Evolutionary conservation across 108 stramenopile genomes (phyloP), one percentile per base, ranked within the genome.

Genomic region (Fragilaria radians): DNA sequence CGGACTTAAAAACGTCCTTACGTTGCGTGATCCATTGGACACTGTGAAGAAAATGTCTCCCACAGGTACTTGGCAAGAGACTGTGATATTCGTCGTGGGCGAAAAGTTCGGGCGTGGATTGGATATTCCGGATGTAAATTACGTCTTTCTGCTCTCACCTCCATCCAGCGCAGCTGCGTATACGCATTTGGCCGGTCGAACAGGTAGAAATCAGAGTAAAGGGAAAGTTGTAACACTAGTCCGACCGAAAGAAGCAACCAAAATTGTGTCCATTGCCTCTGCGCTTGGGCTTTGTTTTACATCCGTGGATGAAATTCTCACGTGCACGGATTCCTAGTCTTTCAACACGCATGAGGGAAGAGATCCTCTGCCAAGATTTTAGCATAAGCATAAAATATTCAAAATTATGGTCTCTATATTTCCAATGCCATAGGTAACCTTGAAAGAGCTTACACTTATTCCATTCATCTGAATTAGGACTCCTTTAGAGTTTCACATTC

Each of bases 51-150:
- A 60, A 25, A 22, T 42, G 24, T 47, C 46, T 1, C 52, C 21
- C 32, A 52, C 48, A 33, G 31, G 48, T 29, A 46, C 48, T 32
- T 80, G 80, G 77, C 57, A 63, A 25, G 26, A 52, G 17, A 57
- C 79, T 0, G 68, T 78, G 1, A 65, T 84, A 1, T 80, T 76
- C 54, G 68, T 88, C 14, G 69, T 85, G 34, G 77, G 73, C 22
- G 80, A 85, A 70, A 76, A 74, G 28, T 76, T 88, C 45, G 86
- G 78, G 2, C 78, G 86, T 5, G 86, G 86, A 23, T 47, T 88
- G 29, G 86, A 88, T 66, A 59, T 88, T 4, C 71, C 69, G 14
- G 53, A 73, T 54, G 72, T 88, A 17, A 63, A 66, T 32, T 80
- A 80, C 51, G 86, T 88, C 1, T 57, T 72, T 23, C 57, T 88